Evolutionary conservation across 1,284 basidiomycete species (phyloP), one percentile per base, ranked within the genome.

Genomic region (Ustilago curta): DNA sequence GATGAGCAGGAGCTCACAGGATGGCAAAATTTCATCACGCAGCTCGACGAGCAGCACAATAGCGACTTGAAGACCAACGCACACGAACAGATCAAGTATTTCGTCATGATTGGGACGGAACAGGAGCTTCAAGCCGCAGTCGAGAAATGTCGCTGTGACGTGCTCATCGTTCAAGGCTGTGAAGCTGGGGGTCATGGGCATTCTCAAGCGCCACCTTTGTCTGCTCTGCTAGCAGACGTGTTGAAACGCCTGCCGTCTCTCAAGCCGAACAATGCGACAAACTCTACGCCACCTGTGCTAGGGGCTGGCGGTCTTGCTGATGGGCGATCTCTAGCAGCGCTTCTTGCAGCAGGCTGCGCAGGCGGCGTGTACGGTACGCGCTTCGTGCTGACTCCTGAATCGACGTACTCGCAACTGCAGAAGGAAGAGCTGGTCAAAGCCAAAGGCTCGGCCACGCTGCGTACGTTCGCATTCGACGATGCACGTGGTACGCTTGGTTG

Each of bases 141-240:
- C 1, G 75, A 79, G 44, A 66, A 64, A 43, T 60, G 59, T 32
- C 52, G 58, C 11, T 75, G 78, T 18, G 82, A 83, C 37, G 78
- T 83, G 14, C 50, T 84, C 35, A 70, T 81, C 21, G 69, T 81
- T 6, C 79, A 81, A 53, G 78, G 79, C 16, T 59, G 63, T 40
- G 82, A 83, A 50, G 77, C 82, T 0, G 83, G 83, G 5, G 82
- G 83, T 0, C 83, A 84, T 60, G 82, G 82, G 4, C 66, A 78
- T 29, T 80, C 74, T 16, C 51, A 73, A 27, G 67, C 82, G 6
- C 82, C 80, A 2, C 79, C 78, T 0, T 72, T 82, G 1, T 71
- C 68, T 16, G 73, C 70, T 6, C 52, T 80, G 16, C 57, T 84
- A 0, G 52, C 67, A 0, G 70, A 61, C 11, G 59, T 70, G 4